A percentile compares a stretch with the other conserved stretches of the same genome.
phyloP scores from a whole-genome alignment of 2,329 filamentous ascomycete species.

The Coniella vitis region DNA sequence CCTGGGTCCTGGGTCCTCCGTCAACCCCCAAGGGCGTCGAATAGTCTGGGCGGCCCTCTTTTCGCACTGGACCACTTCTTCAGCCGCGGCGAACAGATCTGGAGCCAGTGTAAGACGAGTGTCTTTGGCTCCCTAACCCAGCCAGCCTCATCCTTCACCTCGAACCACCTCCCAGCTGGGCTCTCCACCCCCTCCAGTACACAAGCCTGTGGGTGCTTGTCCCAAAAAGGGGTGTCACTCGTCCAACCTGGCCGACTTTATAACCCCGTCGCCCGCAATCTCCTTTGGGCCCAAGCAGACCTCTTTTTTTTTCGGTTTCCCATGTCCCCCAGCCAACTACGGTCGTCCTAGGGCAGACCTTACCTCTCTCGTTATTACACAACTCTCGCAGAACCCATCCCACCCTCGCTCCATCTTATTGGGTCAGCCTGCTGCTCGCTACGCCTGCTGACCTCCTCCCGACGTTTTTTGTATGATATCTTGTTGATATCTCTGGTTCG shows the following conservation, averaged over 20 bases:
- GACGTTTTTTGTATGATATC: background rate
- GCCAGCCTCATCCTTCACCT: slow-evolving; percentile 5
- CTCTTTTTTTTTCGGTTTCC: slow-evolving; percentile 1
- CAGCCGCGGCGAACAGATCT: slow-evolving; percentile 7
- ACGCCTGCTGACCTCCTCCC: background rate
- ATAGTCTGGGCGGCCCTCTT: slow-evolving; percentile 2
- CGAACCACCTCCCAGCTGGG: background rate
- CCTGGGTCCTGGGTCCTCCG: background rate
- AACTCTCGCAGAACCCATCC: slow-evolving; percentile 6
- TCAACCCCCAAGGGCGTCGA: slow-evolving; percentile 10
- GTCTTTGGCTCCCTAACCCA: slow-evolving; percentile 10
- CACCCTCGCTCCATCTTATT: background rate
- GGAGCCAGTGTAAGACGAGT: slow-evolving; percentile 3
- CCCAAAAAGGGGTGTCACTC: slow-evolving; percentile 6
- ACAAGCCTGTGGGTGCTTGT: background rate
- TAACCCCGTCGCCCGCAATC: slow-evolving; percentile 10
- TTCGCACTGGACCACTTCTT: slow-evolving; percentile 2
- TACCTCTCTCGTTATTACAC: slow-evolving; percentile 4
- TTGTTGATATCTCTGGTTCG: background rate
- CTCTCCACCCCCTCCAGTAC: too few relatives aligned
- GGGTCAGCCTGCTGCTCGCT: slow-evolving; percentile 1
- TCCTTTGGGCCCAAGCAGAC: background rate
- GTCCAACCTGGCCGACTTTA: slow-evolving; percentile 7
- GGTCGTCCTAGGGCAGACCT: slow-evolving; percentile 3
- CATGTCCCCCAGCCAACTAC: background rate